Percentiles rank a stretch among this genome's conserved stretches.
These are phyloP conservation scores for Oryza glaberrima DNA, from an alignment of 176 grass and related monocot species.

Conservation along the genomic window DNA sequence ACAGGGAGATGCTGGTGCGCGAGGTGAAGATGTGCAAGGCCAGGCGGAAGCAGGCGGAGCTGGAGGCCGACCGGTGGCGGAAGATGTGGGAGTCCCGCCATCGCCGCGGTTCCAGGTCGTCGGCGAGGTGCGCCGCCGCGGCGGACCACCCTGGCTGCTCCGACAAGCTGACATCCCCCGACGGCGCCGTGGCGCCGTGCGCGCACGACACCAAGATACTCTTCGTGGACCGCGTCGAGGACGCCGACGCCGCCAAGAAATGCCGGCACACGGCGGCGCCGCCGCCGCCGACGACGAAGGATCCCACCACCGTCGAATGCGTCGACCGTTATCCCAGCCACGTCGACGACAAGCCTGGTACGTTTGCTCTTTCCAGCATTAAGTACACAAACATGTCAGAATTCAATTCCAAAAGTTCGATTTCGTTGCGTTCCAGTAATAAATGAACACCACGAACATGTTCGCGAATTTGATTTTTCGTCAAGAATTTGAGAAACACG, in stretches of 20 bases:
- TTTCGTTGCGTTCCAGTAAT: slow-evolving; percentile 26
- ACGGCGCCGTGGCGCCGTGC: background rate
- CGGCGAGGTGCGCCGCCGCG: slow-evolving; percentile 28
- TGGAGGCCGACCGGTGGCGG: slow-evolving; percentile 73
- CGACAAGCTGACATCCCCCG: slow-evolving; percentile 23
- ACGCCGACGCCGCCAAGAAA: slow-evolving; percentile 45
- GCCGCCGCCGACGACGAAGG: slow-evolving; percentile 37
- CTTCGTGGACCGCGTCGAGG: slow-evolving; percentile 60
- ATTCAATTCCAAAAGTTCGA: slow-evolving; percentile 19
- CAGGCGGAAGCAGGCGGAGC: slow-evolving; percentile 74
- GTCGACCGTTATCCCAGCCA: slow-evolving; percentile 49
- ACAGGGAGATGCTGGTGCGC: slow-evolving; percentile 68
- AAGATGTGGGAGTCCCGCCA: slow-evolving; percentile 71
- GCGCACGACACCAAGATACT: slow-evolving; percentile 53
- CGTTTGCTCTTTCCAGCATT: background rate
- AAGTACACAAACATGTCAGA: background rate
- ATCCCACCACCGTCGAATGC: slow-evolving; percentile 41
- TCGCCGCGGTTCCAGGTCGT: slow-evolving; percentile 51
- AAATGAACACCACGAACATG: background rate
- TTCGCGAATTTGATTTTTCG: background rate
- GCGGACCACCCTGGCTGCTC: slow-evolving; percentile 51
- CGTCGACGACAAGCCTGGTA: slow-evolving; percentile 69
- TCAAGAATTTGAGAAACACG: background rate
- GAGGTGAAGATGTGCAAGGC: slow-evolving; percentile 79
- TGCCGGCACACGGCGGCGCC: slow-evolving; percentile 7